Evolutionary conservation across 2,329 filamentous ascomycete genomes (phyloP), one percentile per base, ranked within the genome.

Genomic region (Exserohilum rostratum): DNA sequence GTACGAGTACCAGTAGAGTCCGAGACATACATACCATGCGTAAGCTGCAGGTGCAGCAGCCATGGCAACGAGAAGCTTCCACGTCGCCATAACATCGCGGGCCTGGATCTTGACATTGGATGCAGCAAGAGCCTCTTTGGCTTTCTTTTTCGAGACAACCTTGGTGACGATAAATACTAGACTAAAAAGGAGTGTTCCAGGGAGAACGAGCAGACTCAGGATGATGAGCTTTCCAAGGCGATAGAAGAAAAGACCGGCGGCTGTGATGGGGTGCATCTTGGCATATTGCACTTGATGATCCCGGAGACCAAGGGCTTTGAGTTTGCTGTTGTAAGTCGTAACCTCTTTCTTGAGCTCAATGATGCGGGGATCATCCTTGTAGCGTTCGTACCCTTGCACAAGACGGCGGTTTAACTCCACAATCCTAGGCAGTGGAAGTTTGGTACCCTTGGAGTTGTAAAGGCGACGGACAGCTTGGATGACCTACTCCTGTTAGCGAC

Each of bases 231-330:
- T 96, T 53, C 82, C 79, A 22, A 95, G 79, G 40, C 95, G 87
- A 77, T 93, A 96, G 60, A 96, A 77, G 63, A 96, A 83, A 10
- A 88, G 88, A 48, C 87, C 82, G 30, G 96, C 80, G 40, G 96
- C 90, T 62, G 86, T 88, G 60, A 87, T 79, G 61, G 90, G 86
- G 12, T 90, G 90, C 79, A 96, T 89, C 69, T 87, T 91, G 52
- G 90, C 91, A 71, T 97, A 96, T 70, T 93, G 88, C 27, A 99
- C 90, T 79, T 98, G 93, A 73, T 98, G 93, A 71, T 99, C 93
- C 54, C 91, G 89, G 56, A 98, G 85, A 66, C 91, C 91, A 50
- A 99, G 83, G 61, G 93, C 89, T 52, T 90, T 87, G 33, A 98
- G 85, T 71, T 93, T 86, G 62, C 87, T 86, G 79, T 98, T 97